phyloP scores from a whole-genome alignment of 257 asterid genomes.

The Solanum dulcamara region DNA sequence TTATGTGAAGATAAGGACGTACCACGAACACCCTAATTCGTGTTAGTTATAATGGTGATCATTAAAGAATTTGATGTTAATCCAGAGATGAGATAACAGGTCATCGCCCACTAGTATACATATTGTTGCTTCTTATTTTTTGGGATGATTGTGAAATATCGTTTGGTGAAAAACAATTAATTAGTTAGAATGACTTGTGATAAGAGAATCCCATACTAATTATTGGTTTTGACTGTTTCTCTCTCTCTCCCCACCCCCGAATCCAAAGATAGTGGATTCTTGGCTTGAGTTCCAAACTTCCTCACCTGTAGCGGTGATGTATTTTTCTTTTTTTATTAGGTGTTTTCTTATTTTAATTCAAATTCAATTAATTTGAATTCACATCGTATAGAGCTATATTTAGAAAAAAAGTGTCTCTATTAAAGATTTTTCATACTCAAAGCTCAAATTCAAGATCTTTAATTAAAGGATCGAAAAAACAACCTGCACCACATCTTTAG shows the following conservation, averaged over 20 bases:
- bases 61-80: not conserved
- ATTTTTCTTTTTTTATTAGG: too few relatives aligned
- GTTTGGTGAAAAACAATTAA: not conserved
- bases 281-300: not conserved
- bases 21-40: not conserved
- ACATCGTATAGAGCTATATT: too few relatives aligned
- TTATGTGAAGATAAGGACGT: not conserved
- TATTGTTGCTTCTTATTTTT: not conserved
- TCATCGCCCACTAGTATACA: not conserved
- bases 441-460: too few relatives aligned
- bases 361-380: too few relatives aligned
- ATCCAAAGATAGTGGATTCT: not conserved
- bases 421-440: too few relatives aligned
- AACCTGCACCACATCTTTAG: too few relatives aligned
- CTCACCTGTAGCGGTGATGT: too few relatives aligned
- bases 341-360: too few relatives aligned
- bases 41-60: not conserved
- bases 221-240: not conserved
- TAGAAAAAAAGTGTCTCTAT: too few relatives aligned
- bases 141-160: not conserved
- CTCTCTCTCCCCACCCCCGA: not conserved
- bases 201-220: not conserved
- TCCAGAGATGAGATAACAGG: not conserved
- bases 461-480: too few relatives aligned
- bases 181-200: not conserved